These are phyloP conservation scores for Neurospora sp. DNA, from an alignment of 495 filamentous ascomycete genomes.

Conservation along the genomic window DNA sequence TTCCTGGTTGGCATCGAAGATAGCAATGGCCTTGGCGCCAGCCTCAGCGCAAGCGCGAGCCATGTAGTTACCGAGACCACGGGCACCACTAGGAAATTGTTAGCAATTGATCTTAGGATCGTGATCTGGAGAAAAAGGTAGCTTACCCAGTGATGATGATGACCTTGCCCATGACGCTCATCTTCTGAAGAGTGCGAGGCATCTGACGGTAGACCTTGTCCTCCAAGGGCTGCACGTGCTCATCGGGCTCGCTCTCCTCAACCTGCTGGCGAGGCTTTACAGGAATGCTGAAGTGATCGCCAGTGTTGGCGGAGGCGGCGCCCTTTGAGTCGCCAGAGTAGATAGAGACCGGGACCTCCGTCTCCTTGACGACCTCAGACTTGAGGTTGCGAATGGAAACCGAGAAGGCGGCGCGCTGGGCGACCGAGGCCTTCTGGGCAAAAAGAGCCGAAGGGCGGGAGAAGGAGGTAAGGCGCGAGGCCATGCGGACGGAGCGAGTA, in stretches of 20 bases:
- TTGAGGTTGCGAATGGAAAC: slow-evolving; percentile 28
- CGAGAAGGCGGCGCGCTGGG: slow-evolving; percentile 28
- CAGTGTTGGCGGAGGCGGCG: slow-evolving; percentile 33
- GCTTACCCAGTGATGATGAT: slow-evolving; percentile 64
- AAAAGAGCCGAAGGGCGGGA: slow-evolving; percentile 20
- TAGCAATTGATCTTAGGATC: slow-evolving; percentile 6
- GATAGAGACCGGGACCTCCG: slow-evolving; percentile 38
- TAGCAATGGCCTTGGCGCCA: slow-evolving; percentile 60
- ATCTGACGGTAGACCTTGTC: slow-evolving; percentile 35
- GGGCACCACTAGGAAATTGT: slow-evolving; percentile 49
- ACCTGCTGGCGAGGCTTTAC: slow-evolving; percentile 37
- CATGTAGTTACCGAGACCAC: slow-evolving; percentile 69
- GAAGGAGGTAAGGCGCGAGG: slow-evolving; percentile 22
- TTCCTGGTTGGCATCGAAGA: slow-evolving; percentile 65
- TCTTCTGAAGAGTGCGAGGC: slow-evolving; percentile 51
- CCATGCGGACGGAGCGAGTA: slow-evolving; percentile 27
- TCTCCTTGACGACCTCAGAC: slow-evolving; percentile 40
- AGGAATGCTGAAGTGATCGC: slow-evolving; percentile 67
- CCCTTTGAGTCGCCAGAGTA: slow-evolving; percentile 36
- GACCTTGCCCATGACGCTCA: slow-evolving; percentile 55
- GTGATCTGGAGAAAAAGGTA: neutral
- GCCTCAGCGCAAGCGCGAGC: slow-evolving; percentile 64
- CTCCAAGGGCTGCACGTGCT: slow-evolving; percentile 32
- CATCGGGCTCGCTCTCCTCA: slow-evolving; percentile 21
- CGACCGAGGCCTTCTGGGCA: slow-evolving; percentile 3